phyloP scores from a whole-genome alignment of 1,284 basidiomycete species.

The Wallemia mellicola region DNA sequence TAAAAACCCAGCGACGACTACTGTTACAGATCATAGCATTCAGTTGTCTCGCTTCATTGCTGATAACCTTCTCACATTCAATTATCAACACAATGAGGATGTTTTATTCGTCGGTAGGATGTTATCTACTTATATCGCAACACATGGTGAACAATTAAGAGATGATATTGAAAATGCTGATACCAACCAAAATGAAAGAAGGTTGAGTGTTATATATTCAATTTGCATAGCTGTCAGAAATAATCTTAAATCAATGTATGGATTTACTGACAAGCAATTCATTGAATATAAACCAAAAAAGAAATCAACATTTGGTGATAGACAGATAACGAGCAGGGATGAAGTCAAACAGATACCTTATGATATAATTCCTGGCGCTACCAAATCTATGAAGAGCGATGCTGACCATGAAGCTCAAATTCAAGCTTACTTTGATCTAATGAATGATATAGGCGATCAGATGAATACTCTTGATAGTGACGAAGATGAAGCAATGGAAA shows the following conservation, averaged over 20 bases:
- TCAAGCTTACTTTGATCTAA: background rate
- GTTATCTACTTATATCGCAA: conserved; percentile 50
- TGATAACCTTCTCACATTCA: conserved; percentile 68
- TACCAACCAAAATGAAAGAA: background rate
- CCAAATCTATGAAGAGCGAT: background rate
- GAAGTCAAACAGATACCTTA: background rate
- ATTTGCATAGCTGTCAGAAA: background rate
- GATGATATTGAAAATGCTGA: conserved; percentile 15
- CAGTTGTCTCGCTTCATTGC: conserved; percentile 67
- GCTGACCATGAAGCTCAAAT: background rate
- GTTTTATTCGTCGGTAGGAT: conserved; percentile 52
- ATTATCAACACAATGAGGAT: conserved; percentile 87
- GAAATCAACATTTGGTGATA: background rate
- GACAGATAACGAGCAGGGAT: background rate
- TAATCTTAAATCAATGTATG: background rate
- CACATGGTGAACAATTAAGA: conserved; percentile 44
- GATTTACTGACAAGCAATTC: background rate
- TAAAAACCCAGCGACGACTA: conserved; percentile 19
- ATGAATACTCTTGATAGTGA: background rate
- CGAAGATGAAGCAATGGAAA: background rate
- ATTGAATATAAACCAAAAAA: background rate
- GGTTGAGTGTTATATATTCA: background rate
- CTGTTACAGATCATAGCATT: conserved; percentile 31
- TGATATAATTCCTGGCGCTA: background rate
- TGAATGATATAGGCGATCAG: no score